phyloP scores from a whole-genome alignment of 225 moss, liverwort and hornwort genomes.

The Polytrichum formosum region DNA sequence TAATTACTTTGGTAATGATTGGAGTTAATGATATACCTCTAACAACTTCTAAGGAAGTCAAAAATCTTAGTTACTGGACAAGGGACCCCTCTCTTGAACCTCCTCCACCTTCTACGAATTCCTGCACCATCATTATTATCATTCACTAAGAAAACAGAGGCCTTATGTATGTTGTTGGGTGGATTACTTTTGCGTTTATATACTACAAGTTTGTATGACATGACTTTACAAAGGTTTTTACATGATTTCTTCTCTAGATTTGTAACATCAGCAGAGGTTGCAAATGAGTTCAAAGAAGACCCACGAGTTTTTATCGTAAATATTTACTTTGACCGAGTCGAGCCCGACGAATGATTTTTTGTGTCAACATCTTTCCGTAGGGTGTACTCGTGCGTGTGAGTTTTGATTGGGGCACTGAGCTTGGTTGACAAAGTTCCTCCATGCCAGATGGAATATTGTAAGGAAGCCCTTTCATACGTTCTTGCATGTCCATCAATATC shows the following conservation, averaged over 20 bases:
- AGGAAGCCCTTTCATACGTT: conserved; percentile 31
- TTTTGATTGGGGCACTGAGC: conserved; percentile 27
- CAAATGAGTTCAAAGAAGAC: conserved; percentile 30
- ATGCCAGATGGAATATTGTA: conserved; percentile 13
- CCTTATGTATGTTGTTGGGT: too few species aligned
- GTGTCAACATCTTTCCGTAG: conserved; percentile 55
- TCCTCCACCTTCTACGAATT: too few species aligned
- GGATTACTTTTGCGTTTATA: too few species aligned
- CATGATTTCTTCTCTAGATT: neutral
- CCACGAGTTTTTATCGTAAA: conserved; percentile 38
- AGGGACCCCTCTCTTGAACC: too few species aligned
- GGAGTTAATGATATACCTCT: neutral
- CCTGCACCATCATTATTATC: too few species aligned
- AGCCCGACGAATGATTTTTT: conserved; percentile 61
- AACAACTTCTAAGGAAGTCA: neutral
- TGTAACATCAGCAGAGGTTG: neutral
- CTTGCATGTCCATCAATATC: conserved; percentile 60
- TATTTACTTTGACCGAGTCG: conserved; percentile 63
- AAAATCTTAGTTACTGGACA: too few species aligned
- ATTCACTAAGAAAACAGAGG: too few species aligned
- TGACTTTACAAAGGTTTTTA: neutral
- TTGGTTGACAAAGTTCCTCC: conserved; percentile 32
- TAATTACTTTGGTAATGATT: too few species aligned
- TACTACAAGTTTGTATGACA: neutral
- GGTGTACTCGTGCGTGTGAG: conserved; percentile 29